A percentile compares a stretch with the other conserved stretches of the same genome.
phyloP scores from a whole-genome alignment of 805 yeast genomes.

The Metschnikowia colocasiae region DNA sequence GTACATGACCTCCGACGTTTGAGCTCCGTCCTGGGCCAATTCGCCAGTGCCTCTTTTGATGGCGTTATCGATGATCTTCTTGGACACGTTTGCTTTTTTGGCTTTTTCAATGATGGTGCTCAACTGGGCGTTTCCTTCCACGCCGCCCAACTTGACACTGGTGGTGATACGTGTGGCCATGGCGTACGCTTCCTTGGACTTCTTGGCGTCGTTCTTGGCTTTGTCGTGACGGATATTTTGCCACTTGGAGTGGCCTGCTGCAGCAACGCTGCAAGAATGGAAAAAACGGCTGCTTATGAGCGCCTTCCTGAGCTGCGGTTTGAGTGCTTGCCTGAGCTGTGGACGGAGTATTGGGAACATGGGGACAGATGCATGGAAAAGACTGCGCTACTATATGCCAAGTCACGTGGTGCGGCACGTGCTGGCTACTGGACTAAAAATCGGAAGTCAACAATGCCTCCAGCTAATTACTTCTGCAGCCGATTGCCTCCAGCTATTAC shows the following conservation, averaged over 20 bases:
- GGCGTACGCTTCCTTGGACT: slow-evolving; percentile 64
- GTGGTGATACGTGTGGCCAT: slow-evolving; percentile 70
- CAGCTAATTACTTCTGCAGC: no score
- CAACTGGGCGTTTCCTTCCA: slow-evolving; percentile 61
- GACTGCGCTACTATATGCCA: neutral
- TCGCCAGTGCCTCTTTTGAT: slow-evolving; percentile 80
- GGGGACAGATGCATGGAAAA: neutral
- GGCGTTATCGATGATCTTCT: slow-evolving; percentile 83
- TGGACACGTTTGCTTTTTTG: slow-evolving; percentile 67
- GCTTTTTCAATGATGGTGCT: slow-evolving; percentile 78
- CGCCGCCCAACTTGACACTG: slow-evolving; percentile 70
- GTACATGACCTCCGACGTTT: slow-evolving; percentile 50
- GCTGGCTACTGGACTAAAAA: no score
- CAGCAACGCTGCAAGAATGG: slow-evolving; percentile 14
- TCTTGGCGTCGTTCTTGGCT: slow-evolving; percentile 84
- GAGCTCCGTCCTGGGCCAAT: slow-evolving; percentile 42
- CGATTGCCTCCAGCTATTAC: no score
- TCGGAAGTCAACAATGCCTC: no score
- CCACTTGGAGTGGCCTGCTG: slow-evolving; percentile 95
- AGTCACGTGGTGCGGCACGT: neutral
- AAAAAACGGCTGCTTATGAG: slow-evolving; percentile 7
- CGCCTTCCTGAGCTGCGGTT: neutral
- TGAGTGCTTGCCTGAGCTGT: neutral
- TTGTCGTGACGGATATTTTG: slow-evolving; percentile 91
- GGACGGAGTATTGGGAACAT: neutral